Percentiles rank a stretch among this genome's conserved stretches.
Conservation (phyloP, 495 filamentous ascomycete species). For the Hypoxylon perforatum region DNA sequence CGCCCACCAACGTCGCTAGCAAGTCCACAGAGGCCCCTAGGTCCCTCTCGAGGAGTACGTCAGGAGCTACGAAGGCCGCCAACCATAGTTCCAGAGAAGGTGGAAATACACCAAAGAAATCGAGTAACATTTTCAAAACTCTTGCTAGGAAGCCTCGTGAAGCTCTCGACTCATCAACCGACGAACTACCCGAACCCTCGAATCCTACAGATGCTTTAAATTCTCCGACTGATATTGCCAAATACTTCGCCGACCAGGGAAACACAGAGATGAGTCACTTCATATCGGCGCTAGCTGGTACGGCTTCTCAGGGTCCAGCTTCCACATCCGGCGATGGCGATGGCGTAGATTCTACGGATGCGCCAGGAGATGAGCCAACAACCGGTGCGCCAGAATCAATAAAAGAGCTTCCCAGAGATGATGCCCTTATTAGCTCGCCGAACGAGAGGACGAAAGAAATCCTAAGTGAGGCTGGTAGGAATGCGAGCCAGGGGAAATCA, state of each 20-base stretch:
- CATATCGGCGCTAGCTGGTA: slow-evolving; percentile 26
- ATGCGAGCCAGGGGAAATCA: neutral
- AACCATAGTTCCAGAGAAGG: neutral
- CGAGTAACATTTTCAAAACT: slow-evolving; percentile 6
- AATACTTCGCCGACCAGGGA: slow-evolving; percentile 40
- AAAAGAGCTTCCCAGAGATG: slow-evolving; percentile 28
- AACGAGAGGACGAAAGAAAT: slow-evolving; percentile 25
- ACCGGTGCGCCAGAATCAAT: neutral
- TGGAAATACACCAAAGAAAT: neutral
- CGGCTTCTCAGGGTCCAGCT: neutral
- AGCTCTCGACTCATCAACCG: neutral
- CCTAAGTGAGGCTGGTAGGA: neutral
- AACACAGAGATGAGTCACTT: slow-evolving; percentile 43
- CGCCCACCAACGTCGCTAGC: slow-evolving; percentile 39
- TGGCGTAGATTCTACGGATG: slow-evolving; percentile 2
- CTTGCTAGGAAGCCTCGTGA: slow-evolving; percentile 26
- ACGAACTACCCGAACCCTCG: slow-evolving; percentile 2
- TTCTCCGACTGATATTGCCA: slow-evolving; percentile 36
- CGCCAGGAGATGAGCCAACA: neutral
- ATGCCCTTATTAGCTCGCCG: slow-evolving; percentile 16
- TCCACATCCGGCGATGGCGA: neutral
- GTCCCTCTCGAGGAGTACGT: slow-evolving; percentile 5
- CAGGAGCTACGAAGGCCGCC: slow-evolving; percentile 4
- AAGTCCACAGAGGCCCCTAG: slow-evolving; percentile 31
- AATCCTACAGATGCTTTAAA: slow-evolving; percentile 27